A percentile compares a stretch with the other conserved stretches of the same genome.
Evolutionary conservation across 2,329 filamentous ascomycete species (phyloP).

Genomic region (Pseudocercospora fijiensis): DNA sequence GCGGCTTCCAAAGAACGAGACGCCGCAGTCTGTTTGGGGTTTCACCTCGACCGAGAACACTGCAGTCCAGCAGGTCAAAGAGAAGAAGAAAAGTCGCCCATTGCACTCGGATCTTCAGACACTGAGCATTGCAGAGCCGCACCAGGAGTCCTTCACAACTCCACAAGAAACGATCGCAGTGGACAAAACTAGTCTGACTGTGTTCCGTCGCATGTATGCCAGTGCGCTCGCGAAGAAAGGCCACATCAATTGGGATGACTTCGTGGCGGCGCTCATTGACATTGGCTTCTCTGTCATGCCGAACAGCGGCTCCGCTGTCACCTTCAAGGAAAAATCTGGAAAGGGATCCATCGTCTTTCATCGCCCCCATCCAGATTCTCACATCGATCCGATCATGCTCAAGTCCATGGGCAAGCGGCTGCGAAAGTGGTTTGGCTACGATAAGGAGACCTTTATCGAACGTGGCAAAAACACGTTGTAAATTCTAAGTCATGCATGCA

Average conservation of each 20-base stretch:
- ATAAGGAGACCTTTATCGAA: conserved; percentile 25
- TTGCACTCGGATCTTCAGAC: no score
- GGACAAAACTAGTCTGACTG: not conserved
- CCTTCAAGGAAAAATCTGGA: conserved; percentile 7
- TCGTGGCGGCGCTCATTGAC: conserved; percentile 22
- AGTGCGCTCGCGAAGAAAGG: not conserved
- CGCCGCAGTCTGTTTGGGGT: no score
- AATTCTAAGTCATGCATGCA: not conserved
- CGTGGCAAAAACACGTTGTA: not conserved
- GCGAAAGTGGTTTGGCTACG: conserved; percentile 36
- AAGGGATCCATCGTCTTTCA: conserved; percentile 29
- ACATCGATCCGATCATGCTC: conserved; percentile 32
- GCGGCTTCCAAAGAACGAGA: no score
- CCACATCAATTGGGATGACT: conserved; percentile 18
- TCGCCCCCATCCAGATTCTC: conserved; percentile 33
- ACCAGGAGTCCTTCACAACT: no score
- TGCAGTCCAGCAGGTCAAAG: no score
- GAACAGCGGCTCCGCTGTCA: conserved; percentile 22
- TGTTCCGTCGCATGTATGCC: conserved; percentile 10
- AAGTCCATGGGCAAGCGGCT: conserved; percentile 31
- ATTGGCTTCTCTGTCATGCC: conserved; percentile 21
- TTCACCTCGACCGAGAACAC: no score
- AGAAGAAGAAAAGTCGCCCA: no score
- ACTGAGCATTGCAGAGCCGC: no score
- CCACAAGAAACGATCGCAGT: no score